Base-by-base conservation (phyloP, 805 yeast genomes). In the Nakazawaea ambrosiae region DNA sequence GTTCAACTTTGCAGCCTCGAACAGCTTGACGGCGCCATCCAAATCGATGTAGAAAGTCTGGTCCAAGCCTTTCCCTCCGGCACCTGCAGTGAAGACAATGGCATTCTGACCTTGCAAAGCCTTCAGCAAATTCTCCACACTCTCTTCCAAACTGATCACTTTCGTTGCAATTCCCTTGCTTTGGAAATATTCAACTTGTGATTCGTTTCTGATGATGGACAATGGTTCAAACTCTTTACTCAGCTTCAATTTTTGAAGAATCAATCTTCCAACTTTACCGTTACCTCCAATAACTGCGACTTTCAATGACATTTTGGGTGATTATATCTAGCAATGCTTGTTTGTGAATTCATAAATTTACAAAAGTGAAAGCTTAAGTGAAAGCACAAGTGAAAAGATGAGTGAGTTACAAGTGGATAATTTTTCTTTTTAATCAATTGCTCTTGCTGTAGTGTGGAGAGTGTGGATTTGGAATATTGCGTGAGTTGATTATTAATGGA, bases 81-180 rank as follows among this genome's bases (percentile, higher is more conserved):
- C 74, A 7, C 84, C 84, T 0, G 81, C 83, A 27, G 71, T 57
- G 59, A 76, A 74, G 1, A 78, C 73, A 4, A 78, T 74, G 7
- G 76, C 75, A 45, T 73, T 75, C 26, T 61, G 64, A 3, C 75
- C 79, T 29, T 56, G 51, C 25, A 78, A 48, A 0, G 55, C 58
- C 2, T 49, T 43, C 0, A 64, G 55, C 23, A 76, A 50, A 3
- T 61, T 55, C 1, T 43, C 47, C 2, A 61, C 59, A 2, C 57
- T 45, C 6, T 60, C 59, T 25, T 64, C 64, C 33, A 72, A 51
- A 26, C 65, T 57, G 18, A 71, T 62, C 10, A 62, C 53, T 10
- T 57, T 47, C 4, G 71, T 59, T 3, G 57, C 49, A 6, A 63
- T 55, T 7, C 70, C 64, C 10, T 67, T 50, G 3, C 53, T 42